These are phyloP conservation scores for Solanum sitiens DNA, from an alignment of 257 asterid genomes.

Conservation along the genomic window DNA sequence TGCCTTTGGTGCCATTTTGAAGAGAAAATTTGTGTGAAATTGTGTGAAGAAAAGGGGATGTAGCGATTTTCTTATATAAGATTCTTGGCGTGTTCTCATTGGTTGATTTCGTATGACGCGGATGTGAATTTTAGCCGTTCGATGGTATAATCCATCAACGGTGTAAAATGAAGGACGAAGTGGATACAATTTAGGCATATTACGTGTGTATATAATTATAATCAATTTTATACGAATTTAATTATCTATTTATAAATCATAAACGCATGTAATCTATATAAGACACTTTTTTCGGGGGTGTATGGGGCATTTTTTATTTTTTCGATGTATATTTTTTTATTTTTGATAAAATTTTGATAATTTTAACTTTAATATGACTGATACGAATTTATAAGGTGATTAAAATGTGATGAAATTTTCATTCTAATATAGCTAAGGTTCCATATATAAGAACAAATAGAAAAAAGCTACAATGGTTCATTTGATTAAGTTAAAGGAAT, in stretches of 20 bases:
- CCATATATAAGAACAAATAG: not conserved
- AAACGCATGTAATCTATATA: no score
- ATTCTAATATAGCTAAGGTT: not conserved
- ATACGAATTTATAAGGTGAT: not conserved
- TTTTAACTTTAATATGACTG: no score
- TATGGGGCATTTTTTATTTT: no score
- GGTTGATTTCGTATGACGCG: not conserved
- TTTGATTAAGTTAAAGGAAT: no score
- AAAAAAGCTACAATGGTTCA: not conserved
- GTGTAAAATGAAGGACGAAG: not conserved
- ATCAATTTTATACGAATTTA: no score
- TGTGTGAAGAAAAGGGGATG: not conserved
- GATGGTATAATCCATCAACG: not conserved
- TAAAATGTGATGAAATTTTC: not conserved
- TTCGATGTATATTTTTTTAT: no score
- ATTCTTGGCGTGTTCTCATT: not conserved
- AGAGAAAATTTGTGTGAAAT: no score
- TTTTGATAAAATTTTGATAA: no score
- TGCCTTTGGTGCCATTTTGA: slow-evolving; percentile 14
- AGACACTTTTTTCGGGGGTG: no score
- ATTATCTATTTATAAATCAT: no score
- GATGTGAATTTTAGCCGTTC: not conserved
- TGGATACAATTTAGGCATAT: not conserved
- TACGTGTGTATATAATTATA: no score
- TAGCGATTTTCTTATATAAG: not conserved